These are phyloP conservation scores for Cyanodermella asteris DNA, from an alignment of 2,329 filamentous ascomycete species.

Conservation along the genomic window DNA sequence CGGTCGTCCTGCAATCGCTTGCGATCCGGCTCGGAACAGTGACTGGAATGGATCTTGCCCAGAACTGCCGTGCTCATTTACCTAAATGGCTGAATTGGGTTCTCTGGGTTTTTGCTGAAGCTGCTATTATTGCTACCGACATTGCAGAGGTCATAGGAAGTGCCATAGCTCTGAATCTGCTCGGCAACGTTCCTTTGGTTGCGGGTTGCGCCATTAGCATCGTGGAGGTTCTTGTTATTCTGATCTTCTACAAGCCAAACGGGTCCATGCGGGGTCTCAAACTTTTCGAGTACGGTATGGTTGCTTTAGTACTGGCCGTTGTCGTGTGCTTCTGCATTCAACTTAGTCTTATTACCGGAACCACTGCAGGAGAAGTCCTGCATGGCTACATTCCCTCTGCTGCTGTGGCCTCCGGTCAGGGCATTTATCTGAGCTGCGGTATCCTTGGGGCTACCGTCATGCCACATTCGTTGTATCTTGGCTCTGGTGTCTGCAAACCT, in stretches of 20 bases:
- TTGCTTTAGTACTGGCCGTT: slow-evolving; percentile 30
- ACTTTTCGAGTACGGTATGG: slow-evolving; percentile 32
- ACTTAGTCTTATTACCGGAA: slow-evolving; percentile 27
- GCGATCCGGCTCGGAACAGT: slow-evolving; percentile 44
- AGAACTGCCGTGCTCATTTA: slow-evolving; percentile 42
- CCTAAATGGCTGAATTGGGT: slow-evolving; percentile 42
- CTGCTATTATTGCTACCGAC: slow-evolving; percentile 49
- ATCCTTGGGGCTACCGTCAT: slow-evolving; percentile 33
- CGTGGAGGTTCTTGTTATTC: slow-evolving; percentile 32
- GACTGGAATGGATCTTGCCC: slow-evolving; percentile 43
- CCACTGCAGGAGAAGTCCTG: slow-evolving; percentile 30
- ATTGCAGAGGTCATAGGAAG: slow-evolving; percentile 43
- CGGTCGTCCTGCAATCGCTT: slow-evolving; percentile 25
- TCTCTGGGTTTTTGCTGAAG: slow-evolving; percentile 41
- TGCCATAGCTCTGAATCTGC: slow-evolving; percentile 33
- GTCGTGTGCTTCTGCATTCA: slow-evolving; percentile 36
- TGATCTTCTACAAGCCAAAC: slow-evolving; percentile 32
- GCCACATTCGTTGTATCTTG: slow-evolving; percentile 37
- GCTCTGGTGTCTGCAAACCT: slow-evolving; percentile 32
- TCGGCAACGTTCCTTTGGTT: slow-evolving; percentile 30
- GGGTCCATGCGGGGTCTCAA: slow-evolving; percentile 29
- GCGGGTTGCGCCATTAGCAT: slow-evolving; percentile 35
- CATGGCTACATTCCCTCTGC: slow-evolving; percentile 32
- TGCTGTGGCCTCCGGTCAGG: slow-evolving; percentile 28
- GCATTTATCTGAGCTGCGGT: slow-evolving; percentile 31